Conservation (phyloP, 345 rosid species). For the Lepidium didymum region DNA sequence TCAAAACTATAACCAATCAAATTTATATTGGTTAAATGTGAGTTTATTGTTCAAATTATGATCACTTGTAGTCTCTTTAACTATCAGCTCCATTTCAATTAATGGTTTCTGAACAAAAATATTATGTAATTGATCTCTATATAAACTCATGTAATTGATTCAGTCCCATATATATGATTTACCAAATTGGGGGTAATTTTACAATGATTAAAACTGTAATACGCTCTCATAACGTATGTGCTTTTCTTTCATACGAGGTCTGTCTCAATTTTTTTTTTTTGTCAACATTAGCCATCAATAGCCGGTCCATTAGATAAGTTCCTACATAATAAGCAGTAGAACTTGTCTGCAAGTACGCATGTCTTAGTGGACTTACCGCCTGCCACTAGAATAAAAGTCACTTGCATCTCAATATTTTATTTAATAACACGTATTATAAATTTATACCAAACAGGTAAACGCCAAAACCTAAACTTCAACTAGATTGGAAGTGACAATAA, state of each 20-base stretch:
- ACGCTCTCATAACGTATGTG: not conserved
- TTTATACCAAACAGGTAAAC: slow-evolving; percentile 2
- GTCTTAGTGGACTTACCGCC: too few species aligned
- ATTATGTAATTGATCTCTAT: not conserved
- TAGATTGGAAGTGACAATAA: not conserved
- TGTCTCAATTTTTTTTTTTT: too few species aligned
- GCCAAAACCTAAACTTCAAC: slow-evolving; percentile 15
- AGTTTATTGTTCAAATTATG: too few species aligned
- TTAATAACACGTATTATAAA: not conserved
- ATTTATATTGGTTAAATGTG: too few species aligned
- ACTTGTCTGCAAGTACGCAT: too few species aligned
- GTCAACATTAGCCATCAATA: too few species aligned
- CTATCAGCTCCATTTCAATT: not conserved
- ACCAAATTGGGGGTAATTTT: not conserved
- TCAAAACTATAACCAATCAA: too few species aligned
- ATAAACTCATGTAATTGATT: not conserved
- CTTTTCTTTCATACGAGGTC: not conserved
- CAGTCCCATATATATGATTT: not conserved
- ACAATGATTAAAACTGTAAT: not conserved
- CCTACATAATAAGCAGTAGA: too few species aligned
- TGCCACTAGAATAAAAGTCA: too few species aligned
- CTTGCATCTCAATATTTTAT: too few species aligned
- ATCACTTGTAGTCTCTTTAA: too few species aligned
- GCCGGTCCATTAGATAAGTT: too few species aligned
- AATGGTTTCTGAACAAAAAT: not conserved